Base-by-base conservation (phyloP, 495 filamentous ascomycete genomes). In the Viridothelium virens region DNA sequence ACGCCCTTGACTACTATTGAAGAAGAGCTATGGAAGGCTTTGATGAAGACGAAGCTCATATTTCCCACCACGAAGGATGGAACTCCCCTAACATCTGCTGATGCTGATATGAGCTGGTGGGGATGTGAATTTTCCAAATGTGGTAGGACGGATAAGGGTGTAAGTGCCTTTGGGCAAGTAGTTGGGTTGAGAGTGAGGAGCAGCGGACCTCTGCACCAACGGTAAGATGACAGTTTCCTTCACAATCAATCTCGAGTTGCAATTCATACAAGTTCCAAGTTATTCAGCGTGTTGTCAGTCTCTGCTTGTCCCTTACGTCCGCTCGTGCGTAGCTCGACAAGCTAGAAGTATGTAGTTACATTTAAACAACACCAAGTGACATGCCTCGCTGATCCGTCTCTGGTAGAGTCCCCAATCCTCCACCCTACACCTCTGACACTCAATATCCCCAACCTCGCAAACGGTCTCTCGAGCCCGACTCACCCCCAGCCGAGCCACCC, bases 111-210 rank as follows among this genome's bases (percentile, higher is more conserved):
- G 18, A 87, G 89, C 73, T 96, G 90, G 83, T 84, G 89, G 39
- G 86, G 86, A 0, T 90, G 83, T 72, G 88, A 95, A 61, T 98
- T 97, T 76, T 90, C 89, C 1, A 98, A 97, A 74, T 96, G 93
- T 71, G 94, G 94, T 1, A 80, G 94, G 64, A 98, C 94, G 16
- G 94, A 98, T 73, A 83, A 83, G 64, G 94, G 94, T 33, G 94
- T 98, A 38, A 96, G 91, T 78, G 91, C 94, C 5, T 98, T 97
- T 80, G 95, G 94, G 3, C 94, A 98, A 78, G 94, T 98, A 64
- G 85, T 97, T 74, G 86, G 84, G 5, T 76, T 97, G 47, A 79
- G 88, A 61, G 85, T 98, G 33, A 84, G 94, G 70, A 96, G 91
- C 77, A 87, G 87, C 64, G 77, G 86, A 65, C 91, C 90, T 6